A percentile compares a stretch with the other conserved stretches of the same genome.
phyloP scores from a whole-genome alignment of 148 eudicot genomes.

The Vaccinium vitisidaea region DNA sequence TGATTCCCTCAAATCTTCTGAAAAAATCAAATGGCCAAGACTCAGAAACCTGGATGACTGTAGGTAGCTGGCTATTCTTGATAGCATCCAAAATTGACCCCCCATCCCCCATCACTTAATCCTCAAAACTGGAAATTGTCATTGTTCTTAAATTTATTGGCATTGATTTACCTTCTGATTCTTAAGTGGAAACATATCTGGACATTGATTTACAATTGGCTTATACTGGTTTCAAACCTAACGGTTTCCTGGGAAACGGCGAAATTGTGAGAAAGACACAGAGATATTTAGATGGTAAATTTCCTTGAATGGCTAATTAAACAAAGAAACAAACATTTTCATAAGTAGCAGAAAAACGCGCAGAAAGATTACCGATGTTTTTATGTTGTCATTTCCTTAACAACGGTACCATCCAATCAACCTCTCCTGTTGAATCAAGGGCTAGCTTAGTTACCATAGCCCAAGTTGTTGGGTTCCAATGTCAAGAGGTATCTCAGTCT shows the following conservation, averaged over 20 bases:
- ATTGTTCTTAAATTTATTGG: not conserved
- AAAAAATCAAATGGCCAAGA: not conserved
- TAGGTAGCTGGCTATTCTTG: not conserved
- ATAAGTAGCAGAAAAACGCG: not conserved
- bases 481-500: not conserved
- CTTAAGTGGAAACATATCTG: not conserved
- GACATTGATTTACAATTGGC: not conserved
- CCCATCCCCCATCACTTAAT: not conserved
- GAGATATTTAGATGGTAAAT: not conserved
- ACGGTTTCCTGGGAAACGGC: not conserved
- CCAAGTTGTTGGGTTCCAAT: not conserved
- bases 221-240: not conserved
- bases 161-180: not conserved
- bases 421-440: not conserved
- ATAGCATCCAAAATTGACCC: not conserved
- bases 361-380: not conserved
- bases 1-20: not conserved
- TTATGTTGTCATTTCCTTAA: not conserved
- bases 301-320: too few species aligned
- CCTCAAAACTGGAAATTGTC: not conserved
- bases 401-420: not conserved
- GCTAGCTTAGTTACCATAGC: not conserved
- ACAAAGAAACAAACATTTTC: not conserved
- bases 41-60: not conserved
- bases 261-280: not conserved